Evolutionary conservation across 495 filamentous ascomycete species (phyloP), one percentile per base, ranked within the genome.

Genomic region (Penicillium argentinense): DNA sequence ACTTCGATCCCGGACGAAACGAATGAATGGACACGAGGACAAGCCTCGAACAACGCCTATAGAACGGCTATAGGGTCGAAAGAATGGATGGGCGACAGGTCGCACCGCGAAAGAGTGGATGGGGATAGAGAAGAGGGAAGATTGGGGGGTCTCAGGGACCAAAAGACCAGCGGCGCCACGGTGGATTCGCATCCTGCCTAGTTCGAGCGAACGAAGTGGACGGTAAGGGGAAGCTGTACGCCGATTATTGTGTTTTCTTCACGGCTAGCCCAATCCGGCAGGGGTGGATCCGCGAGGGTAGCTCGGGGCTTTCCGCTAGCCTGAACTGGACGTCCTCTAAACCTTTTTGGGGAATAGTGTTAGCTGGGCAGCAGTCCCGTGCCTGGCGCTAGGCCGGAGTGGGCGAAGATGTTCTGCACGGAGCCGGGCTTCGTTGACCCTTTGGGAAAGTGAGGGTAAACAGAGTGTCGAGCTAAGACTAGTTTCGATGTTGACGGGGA

Each of bases 81-180:
- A 22, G 68, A 71, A 49, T 58, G 68, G 60, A 67, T 44, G 60
- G 69, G 68, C 66, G 45, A 60, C 22, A 37, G 37, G 37, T 44
- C 62, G 56, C 67, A 66, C 67, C 54, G 51, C 13, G 25, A 62
- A 59, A 33, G 58, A 62, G 26, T 32, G 58, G 30, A 56, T 36
- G 33, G 9, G 25, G 17, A 36, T 7, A 18, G 30, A 36, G 33
- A 36, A 12, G 33, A 36, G 18, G 33, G 21, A 36, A 18, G 21
- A 36, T 19, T 5, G 11, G 33, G 21, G 21, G 33, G 30, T 33
- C 30, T 33, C 49, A 60, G 33, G 44, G 37, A 28, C 43, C 40
- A 45, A 42, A 53, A 53, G 51, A 47, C 38, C 34, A 45, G n/a
- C 47, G 16, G 22, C 42, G 42, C 14, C 47, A 56, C 51, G 24